These are phyloP conservation scores for Aurantiochytrium sp. DNA, from an alignment of 108 stramenopile genomes.

Conservation along the genomic window DNA sequence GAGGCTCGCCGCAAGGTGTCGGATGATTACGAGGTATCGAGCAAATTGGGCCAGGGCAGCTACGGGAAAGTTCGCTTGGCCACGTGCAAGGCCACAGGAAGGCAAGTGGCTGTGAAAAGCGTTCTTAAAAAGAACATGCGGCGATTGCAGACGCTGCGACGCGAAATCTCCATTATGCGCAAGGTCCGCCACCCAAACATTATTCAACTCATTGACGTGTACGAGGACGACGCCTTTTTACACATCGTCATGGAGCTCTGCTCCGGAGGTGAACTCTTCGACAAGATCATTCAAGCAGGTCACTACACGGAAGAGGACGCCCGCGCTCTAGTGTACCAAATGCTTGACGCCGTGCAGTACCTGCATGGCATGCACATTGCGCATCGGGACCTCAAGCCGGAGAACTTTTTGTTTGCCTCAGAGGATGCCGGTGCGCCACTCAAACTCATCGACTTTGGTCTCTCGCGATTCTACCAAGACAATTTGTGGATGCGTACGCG, in stretches of 20 bases:
- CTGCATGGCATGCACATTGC: slow-evolving; percentile 67
- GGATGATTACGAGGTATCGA: not conserved
- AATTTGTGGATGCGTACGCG: slow-evolving; percentile 20
- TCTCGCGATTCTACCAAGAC: slow-evolving; percentile 41
- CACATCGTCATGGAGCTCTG: slow-evolving; percentile 76
- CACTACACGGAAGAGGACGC: slow-evolving; percentile 43
- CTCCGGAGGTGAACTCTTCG: slow-evolving; percentile 55
- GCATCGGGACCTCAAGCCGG: slow-evolving; percentile 85
- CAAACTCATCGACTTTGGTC: slow-evolving; percentile 84
- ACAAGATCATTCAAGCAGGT: slow-evolving; percentile 35
- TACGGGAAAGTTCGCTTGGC: slow-evolving; percentile 9
- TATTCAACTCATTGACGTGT: slow-evolving; percentile 70
- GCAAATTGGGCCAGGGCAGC: slow-evolving; percentile 16
- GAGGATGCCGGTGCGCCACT: slow-evolving; percentile 42
- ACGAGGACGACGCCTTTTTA: slow-evolving; percentile 73
- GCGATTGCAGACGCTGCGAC: not conserved
- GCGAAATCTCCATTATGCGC: not conserved
- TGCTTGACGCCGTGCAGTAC: slow-evolving; percentile 66
- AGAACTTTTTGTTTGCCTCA: slow-evolving; percentile 76
- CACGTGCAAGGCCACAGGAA: not conserved
- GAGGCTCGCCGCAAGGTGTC: not conserved
- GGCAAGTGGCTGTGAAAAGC: not conserved
- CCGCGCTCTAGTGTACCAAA: slow-evolving; percentile 30
- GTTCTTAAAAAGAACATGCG: not conserved
- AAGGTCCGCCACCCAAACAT: slow-evolving; percentile 75